Base-by-base conservation (phyloP, 768 basidiomycete species). In the Leucogyrophana mollusca region DNA sequence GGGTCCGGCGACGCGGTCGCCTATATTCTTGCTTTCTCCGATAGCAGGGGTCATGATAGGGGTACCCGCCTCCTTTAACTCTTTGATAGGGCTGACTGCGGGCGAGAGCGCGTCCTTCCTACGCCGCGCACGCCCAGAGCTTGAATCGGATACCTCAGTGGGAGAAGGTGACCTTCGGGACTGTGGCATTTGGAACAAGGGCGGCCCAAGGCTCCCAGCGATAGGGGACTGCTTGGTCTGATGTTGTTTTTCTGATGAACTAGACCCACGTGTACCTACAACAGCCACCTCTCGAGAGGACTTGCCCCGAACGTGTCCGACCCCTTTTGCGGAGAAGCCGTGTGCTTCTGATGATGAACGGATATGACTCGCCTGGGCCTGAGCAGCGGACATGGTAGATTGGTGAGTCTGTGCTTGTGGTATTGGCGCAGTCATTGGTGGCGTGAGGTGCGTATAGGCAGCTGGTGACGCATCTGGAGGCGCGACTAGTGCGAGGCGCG, bases 401-500 rank as follows among this genome's bases (percentile, higher is more conserved):
- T 56, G 55, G 60, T 57, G 52, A 47, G 55, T 41, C 16, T 47
- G 54, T 7, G 42, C 49, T n/a, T 43, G 47, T 27, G 56, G 44
- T 33, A 69, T 55, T 50, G 82, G 79, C 10, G 76, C 73, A 22
- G 76, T 69, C 17, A 73, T 60, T 11, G 79, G 79, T 45, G 80
- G 77, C 4, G 77, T 71, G 37, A 83, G 68, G 44, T 76, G 73
- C 22, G 78, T 70, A 56, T 82, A 80, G 11, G 73, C 65, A 37
- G 60, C 68, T 13, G 75, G 73, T 8, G 80, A 73, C 52, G 80
- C 82, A 62, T 87, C 87, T 32, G 85, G 84, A 40, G 85, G 87
- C 43, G 83, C 83, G 49, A 88, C 81, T 52, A 89, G 71, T 43
- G 85, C 81, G 20, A 88, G 71, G 53, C 65, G 67, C 30, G 70